These are phyloP conservation scores for Micractinium sp. DNA, from an alignment of 139 green algal species.

Conservation along the genomic window DNA sequence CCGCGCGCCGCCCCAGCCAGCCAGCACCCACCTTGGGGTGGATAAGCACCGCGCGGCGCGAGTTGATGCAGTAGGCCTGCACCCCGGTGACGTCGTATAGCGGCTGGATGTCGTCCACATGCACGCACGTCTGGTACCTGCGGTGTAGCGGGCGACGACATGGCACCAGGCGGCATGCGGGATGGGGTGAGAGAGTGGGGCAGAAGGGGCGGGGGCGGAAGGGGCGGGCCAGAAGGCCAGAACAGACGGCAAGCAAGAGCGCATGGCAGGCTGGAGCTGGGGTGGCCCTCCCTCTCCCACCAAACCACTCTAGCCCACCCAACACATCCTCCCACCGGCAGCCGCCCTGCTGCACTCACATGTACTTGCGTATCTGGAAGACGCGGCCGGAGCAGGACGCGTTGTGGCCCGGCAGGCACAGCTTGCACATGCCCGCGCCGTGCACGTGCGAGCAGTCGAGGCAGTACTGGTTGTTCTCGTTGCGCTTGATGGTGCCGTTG, in stretches of 20 bases:
- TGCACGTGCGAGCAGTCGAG: constrained; percentile 9
- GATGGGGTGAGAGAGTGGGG: not conserved
- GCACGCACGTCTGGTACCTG: constrained; percentile 47
- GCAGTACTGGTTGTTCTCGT: constrained; percentile 49
- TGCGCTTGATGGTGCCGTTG: constrained; percentile 23
- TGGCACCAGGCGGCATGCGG: not conserved
- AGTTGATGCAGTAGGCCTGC: constrained; percentile 57
- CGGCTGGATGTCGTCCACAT: constrained; percentile 45
- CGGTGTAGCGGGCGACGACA: not conserved
- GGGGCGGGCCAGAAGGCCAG: too few relatives aligned
- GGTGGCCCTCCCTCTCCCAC: not conserved
- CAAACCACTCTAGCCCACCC: not conserved
- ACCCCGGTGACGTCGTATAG: constrained; percentile 40
- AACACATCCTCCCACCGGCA: not conserved
- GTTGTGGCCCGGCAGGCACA: constrained; percentile 37
- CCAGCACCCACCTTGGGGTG: constrained; percentile 19
- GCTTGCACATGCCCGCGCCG: constrained; percentile 36
- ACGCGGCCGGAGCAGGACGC: constrained; percentile 22
- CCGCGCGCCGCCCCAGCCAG: not conserved
- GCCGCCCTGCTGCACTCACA: constrained; percentile 24
- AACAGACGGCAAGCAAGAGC: too few relatives aligned
- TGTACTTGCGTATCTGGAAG: constrained; percentile 55
- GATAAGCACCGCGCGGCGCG: constrained; percentile 40
- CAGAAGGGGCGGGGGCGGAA: not conserved
- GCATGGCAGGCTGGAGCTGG: not conserved